A percentile compares a stretch with the other conserved stretches of the same genome.
phyloP scores from a whole-genome alignment of 805 yeast species.

The Starmerella stigmatis region DNA sequence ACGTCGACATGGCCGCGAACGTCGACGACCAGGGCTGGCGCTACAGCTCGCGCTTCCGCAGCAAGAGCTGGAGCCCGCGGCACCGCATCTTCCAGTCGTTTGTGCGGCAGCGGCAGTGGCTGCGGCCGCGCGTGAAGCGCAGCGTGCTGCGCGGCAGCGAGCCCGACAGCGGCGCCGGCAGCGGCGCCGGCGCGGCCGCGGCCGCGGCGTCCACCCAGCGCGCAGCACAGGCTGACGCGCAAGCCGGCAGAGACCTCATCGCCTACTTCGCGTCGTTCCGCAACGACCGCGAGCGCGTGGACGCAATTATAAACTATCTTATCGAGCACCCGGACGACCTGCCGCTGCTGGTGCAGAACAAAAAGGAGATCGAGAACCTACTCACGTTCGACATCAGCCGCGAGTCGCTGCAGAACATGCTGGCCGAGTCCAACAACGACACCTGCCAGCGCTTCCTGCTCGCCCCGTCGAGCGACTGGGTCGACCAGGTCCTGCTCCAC shows the following conservation, averaged over 20 bases:
- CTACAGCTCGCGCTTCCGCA: conserved; percentile 45
- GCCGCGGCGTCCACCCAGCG: too few species aligned
- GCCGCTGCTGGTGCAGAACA: conserved; percentile 7
- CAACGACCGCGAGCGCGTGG: conserved; percentile 24
- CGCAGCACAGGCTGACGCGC: too few species aligned
- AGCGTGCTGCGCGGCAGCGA: too few species aligned
- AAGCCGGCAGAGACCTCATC: too few species aligned
- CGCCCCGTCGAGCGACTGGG: conserved; percentile 16
- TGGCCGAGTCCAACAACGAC: conserved; percentile 9
- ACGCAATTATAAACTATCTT: conserved; percentile 14
- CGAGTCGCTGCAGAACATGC: conserved; percentile 9
- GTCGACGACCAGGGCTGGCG: conserved; percentile 83
- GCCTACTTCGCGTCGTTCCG: conserved; percentile 11
- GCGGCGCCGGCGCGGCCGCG: too few species aligned
- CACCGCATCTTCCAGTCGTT: conserved; percentile 47
- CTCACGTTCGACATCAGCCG: conserved; percentile 20
- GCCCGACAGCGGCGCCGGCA: too few species aligned
- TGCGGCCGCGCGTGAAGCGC: conserved; percentile 30
- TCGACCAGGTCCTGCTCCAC: conserved; percentile 16
- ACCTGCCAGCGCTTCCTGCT: conserved; percentile 13
- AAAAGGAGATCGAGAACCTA: conserved; percentile 11
- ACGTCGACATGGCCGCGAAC: conserved; percentile 55
- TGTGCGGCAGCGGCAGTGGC: conserved; percentile 62
- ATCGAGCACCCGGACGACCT: conserved; percentile 12
- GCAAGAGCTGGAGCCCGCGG: conserved; percentile 50